Evolutionary conservation across 371 early-diverging fungal species (phyloP).

Genomic region (Mortierella sp.): DNA sequence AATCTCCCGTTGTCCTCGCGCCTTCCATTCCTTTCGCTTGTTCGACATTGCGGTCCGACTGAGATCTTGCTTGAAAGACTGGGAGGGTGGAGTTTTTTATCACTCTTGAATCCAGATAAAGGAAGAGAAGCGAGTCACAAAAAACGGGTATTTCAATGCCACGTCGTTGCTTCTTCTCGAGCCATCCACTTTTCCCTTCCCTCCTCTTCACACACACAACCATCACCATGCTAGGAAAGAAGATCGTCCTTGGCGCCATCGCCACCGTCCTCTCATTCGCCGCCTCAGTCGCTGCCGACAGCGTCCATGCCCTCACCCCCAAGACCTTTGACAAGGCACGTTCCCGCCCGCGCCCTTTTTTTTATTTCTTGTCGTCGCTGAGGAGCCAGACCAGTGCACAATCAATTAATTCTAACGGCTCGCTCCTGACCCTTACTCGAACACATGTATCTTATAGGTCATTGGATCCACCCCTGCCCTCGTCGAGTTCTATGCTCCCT

Average conservation of each 20-base stretch:
- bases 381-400: neutral
- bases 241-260: conserved; percentile 48
- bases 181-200: conserved; percentile 1
- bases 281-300: conserved; percentile 43
- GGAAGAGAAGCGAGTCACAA: neutral
- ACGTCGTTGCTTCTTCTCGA: neutral
- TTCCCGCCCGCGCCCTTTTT: neutral
- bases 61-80: neutral
- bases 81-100: neutral
- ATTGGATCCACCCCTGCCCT: conserved; percentile 52
- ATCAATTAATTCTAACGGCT: neutral
- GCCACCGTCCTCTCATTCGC: conserved; percentile 44
- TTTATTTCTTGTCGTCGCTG: neutral
- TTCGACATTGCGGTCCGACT: neutral
- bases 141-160: neutral
- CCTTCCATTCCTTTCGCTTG: conserved; percentile 11
- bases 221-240: conserved; percentile 50
- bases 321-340: conserved; percentile 51
- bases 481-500: conserved; percentile 96
- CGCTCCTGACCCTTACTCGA: conserved; percentile 1
- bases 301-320: conserved; percentile 47
- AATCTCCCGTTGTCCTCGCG: neutral
- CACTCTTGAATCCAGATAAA: neutral
- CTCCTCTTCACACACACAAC: neutral
- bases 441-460: conserved; percentile 19